Conservation (phyloP, 2,329 filamentous ascomycete species). For the Botrytis hyacinthi region DNA sequence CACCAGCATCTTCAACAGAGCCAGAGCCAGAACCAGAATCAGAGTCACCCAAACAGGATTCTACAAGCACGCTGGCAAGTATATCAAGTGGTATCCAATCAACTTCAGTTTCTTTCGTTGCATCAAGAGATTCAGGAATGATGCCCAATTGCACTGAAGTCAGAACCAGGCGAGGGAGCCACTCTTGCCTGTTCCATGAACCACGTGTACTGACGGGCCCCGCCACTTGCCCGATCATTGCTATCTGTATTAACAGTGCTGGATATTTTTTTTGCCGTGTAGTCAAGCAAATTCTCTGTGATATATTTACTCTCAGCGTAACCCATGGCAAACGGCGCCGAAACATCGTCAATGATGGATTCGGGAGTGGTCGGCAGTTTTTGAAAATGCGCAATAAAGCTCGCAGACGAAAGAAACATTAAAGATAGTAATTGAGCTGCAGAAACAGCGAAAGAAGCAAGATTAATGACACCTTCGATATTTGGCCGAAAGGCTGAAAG, state of each 20-base stretch:
- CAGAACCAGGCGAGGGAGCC: no score
- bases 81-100: not conserved
- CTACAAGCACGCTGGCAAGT: not conserved
- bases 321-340: not conserved
- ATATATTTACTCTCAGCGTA: not conserved
- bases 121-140: no score
- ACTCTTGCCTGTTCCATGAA: no score
- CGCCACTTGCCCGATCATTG: no score
- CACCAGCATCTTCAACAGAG: not conserved
- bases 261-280: not conserved
- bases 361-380: not conserved
- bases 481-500: not conserved
- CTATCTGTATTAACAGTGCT: not conserved
- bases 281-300: not conserved
- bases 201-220: no score
- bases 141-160: no score
- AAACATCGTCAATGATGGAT: not conserved
- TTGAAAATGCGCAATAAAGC: not conserved
- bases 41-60: not conserved
- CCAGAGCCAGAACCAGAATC: no score
- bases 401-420: not conserved
- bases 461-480: not conserved
- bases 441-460: not conserved
- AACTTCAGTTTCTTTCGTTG: no score
- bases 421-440: not conserved